A percentile compares a stretch with the other conserved stretches of the same genome.
Evolutionary conservation across 2,329 filamentous ascomycete species (phyloP).

Genomic region (Xylariaceae sp.): DNA sequence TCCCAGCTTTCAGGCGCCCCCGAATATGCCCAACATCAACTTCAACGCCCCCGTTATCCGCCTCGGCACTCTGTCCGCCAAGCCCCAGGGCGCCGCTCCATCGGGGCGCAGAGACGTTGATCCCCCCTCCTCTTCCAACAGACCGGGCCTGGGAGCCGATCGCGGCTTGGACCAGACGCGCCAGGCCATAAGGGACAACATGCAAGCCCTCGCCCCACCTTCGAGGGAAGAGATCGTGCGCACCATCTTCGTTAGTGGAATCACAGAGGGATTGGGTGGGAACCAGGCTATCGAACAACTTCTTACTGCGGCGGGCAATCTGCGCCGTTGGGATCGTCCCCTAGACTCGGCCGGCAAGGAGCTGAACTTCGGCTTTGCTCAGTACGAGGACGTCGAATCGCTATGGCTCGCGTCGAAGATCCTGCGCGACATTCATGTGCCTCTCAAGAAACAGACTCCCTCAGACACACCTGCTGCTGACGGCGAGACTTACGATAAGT

Average conservation of each 20-base stretch:
- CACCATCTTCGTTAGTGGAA: constrained; percentile 84
- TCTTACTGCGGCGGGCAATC: constrained; percentile 68
- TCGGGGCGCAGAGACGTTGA: constrained; percentile 46
- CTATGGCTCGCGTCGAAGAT: constrained; percentile 81
- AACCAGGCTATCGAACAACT: constrained; percentile 78
- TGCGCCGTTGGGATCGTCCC: constrained; percentile 82
- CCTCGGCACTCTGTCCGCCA: constrained; percentile 73
- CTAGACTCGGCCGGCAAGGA: constrained; percentile 64
- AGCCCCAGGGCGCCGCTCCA: constrained; percentile 43
- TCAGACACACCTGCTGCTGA: constrained; percentile 39
- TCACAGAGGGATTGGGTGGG: constrained; percentile 72
- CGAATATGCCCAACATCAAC: constrained; percentile 96
- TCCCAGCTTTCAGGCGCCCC: constrained; percentile 78
- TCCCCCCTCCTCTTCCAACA: constrained; percentile 34
- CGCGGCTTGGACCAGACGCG: constrained; percentile 64
- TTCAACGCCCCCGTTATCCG: constrained; percentile 96
- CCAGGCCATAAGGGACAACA: constrained; percentile 61
- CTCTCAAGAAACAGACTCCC: constrained; percentile 67
- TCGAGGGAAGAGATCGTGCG: constrained; percentile 86
- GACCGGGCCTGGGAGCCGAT: constrained; percentile 56
- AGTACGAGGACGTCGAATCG: constrained; percentile 89
- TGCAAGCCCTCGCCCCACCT: constrained; percentile 73
- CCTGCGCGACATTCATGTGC: constrained; percentile 76
- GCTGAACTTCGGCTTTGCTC: constrained; percentile 88
- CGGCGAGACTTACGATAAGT: constrained; percentile 45